Conservation (phyloP, 2,329 filamentous ascomycete species). For the Cytospora piceicola region DNA sequence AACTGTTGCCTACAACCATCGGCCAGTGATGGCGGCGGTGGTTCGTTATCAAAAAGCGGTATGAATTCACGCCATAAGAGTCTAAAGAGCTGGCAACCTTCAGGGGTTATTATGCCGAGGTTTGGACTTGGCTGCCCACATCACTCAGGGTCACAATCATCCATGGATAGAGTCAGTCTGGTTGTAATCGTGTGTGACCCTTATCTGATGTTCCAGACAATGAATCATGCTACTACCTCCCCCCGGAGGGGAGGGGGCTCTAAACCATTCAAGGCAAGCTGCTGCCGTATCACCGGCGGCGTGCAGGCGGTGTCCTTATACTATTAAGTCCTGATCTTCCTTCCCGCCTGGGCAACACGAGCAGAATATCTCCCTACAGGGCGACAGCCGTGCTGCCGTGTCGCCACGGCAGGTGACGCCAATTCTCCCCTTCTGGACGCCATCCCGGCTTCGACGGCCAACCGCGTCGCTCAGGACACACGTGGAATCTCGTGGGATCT, state of each 20-base stretch:
- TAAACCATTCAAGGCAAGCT: not conserved
- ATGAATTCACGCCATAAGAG: not conserved
- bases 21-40: no score
- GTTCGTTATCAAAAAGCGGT: not conserved
- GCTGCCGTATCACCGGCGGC: not conserved
- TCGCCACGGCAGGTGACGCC: constrained; percentile 2
- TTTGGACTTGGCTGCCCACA: not conserved
- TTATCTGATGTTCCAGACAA: not conserved
- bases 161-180: not conserved
- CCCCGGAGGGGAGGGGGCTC: not conserved
- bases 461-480: constrained; percentile 13
- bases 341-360: not conserved
- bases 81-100: not conserved
- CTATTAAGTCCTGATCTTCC: not conserved
- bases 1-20: no score
- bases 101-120: not conserved
- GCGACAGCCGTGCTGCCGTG: constrained; percentile 11
- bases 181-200: no score
- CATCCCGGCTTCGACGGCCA: constrained; percentile 7
- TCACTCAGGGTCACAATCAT: not conserved
- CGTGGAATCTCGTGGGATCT: constrained; percentile 10
- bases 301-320: not conserved
- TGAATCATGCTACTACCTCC: not conserved
- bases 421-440: not conserved
- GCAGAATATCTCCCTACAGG: constrained; percentile 4